Percentiles rank a stretch among this genome's conserved stretches.
Conservation (phyloP, 1,284 basidiomycete species). For the Termitomyces sp. region DNA sequence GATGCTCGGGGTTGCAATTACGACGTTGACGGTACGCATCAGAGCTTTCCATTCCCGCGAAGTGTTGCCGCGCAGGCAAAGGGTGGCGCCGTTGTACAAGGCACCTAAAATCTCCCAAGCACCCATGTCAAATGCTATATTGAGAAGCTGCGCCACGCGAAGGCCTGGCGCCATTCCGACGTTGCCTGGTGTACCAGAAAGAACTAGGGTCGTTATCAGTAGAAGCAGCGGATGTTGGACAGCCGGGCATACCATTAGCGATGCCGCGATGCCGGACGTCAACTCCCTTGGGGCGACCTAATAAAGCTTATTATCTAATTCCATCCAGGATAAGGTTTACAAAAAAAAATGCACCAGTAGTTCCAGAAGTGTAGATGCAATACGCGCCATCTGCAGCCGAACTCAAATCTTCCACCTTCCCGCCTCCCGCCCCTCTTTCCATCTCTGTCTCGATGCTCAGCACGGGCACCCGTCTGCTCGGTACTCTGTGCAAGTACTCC, state of each 20-base stretch:
- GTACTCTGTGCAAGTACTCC: slow-evolving; percentile 30
- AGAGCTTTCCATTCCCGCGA: slow-evolving; percentile 53
- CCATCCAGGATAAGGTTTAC: neutral
- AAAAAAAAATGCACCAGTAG: slow-evolving; percentile 37
- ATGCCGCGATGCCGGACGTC: slow-evolving; percentile 55
- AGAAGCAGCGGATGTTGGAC: neutral
- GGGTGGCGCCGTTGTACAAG: slow-evolving; percentile 50
- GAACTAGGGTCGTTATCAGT: slow-evolving; percentile 30
- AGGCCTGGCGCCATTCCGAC: slow-evolving; percentile 51
- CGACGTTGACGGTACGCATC: slow-evolving; percentile 52
- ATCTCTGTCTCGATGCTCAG: slow-evolving; percentile 41
- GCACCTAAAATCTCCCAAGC: slow-evolving; percentile 59
- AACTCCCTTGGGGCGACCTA: slow-evolving; percentile 56
- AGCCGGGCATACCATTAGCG: slow-evolving; percentile 40
- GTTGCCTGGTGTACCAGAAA: slow-evolving; percentile 50
- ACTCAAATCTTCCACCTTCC: slow-evolving; percentile 36
- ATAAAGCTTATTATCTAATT: slow-evolving; percentile 4
- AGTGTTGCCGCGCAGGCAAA: slow-evolving; percentile 53
- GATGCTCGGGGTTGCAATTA: slow-evolving; percentile 52
- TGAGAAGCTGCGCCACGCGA: slow-evolving; percentile 53
- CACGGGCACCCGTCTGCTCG: slow-evolving; percentile 17
- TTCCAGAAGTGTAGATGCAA: slow-evolving; percentile 47
- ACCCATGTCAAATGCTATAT: slow-evolving; percentile 62
- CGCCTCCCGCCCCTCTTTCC: slow-evolving; percentile 20
- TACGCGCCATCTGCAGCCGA: slow-evolving; percentile 43